Evolutionary conservation across 495 filamentous ascomycete genomes (phyloP).

Genomic region (Tuber borchii): DNA sequence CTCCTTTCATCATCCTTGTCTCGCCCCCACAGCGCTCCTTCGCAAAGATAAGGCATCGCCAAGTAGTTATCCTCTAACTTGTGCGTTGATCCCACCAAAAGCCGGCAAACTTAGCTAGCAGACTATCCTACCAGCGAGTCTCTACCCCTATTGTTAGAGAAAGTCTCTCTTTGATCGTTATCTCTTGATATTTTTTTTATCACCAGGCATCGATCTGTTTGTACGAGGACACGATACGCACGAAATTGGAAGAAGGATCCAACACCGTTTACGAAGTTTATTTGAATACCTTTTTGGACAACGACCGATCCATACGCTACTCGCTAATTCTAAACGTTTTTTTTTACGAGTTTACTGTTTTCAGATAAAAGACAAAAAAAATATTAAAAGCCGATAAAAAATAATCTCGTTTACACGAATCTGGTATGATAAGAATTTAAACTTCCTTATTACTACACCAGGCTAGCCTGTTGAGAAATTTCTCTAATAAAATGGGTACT

Average conservation of each 20-base stretch:
- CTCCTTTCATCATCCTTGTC: constrained; percentile 40
- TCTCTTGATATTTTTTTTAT: constrained; percentile 21
- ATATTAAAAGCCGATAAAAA: constrained; percentile 2
- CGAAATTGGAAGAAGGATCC: constrained; percentile 26
- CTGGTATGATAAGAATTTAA: constrained; percentile 23
- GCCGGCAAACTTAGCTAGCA: constrained; percentile 34
- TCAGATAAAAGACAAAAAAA: constrained; percentile 13
- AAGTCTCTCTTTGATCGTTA: constrained; percentile 36
- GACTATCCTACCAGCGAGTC: constrained; percentile 16
- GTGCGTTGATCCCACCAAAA: constrained; percentile 29
- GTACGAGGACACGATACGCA: constrained; percentile 19
- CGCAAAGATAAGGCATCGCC: constrained; percentile 27
- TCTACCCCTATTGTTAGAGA: constrained; percentile 6
- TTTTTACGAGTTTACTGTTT: constrained; percentile 12
- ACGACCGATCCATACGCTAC: constrained; percentile 16
- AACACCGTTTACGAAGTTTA: constrained; percentile 23
- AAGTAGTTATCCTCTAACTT: constrained; percentile 22
- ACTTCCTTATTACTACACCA: constrained; percentile 4
- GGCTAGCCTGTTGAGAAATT: constrained; percentile 6
- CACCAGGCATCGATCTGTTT: constrained; percentile 18
- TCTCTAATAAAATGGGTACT: constrained; percentile 12
- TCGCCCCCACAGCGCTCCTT: constrained; percentile 33
- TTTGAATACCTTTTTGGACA: constrained; percentile 32
- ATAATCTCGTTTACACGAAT: constrained; percentile 13
- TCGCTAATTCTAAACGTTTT: constrained; percentile 13